Evolutionary conservation across 345 rosid genomes (phyloP), one percentile per base, ranked within the genome.

Genomic region (Aurinia saxatilis): DNA sequence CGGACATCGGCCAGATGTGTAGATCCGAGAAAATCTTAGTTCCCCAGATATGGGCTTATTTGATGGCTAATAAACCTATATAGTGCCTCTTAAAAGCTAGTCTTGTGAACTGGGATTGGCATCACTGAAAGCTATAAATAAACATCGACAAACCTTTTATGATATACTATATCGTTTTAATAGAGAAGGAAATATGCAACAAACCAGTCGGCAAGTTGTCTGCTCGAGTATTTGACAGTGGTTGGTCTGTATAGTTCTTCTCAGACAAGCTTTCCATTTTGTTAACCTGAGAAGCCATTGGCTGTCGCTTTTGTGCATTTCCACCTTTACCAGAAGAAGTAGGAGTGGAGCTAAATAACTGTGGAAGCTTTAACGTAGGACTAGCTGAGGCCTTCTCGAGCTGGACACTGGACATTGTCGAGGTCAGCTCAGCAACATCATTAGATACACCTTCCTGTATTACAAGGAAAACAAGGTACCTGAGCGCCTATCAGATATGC

Each of bases 361-460:
- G 96, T 17, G 99, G 99, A 29, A 93, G 88, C 76, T 87, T 93
- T 74, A 93, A 66, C 23, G 99, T 79, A 30, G 86, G 80, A 53
- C 84, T 79, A 34, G 87, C 81, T 42, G 91, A 83, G 61, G 72
- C 81, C 71, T 87, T 90, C 57, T 87, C 97, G 66, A 87, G 79
- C 76, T 86, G 97, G 75, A 90, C 66, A 37, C 64, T 57, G 45
- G 96, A 87, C 82, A 90, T 72, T 67, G 77, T 77, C 13, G 91
- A 81, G 62, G 84, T 82, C 73, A 85, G 54, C 60, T 87, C 99
- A 46, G 81, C 75, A 50, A 80, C 73, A 74, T 86, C 93, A 63
- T 73, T 82, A 8, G 95, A 76, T 72, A 74, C 75, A 67, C 82
- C 80, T 72, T 89, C 99, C 99, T 89, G 82, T 59, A 68, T 54